A percentile compares a stretch with the other conserved stretches of the same genome.
phyloP scores from a whole-genome alignment of 2,329 filamentous ascomycete genomes.

The Claviceps cyperi region DNA sequence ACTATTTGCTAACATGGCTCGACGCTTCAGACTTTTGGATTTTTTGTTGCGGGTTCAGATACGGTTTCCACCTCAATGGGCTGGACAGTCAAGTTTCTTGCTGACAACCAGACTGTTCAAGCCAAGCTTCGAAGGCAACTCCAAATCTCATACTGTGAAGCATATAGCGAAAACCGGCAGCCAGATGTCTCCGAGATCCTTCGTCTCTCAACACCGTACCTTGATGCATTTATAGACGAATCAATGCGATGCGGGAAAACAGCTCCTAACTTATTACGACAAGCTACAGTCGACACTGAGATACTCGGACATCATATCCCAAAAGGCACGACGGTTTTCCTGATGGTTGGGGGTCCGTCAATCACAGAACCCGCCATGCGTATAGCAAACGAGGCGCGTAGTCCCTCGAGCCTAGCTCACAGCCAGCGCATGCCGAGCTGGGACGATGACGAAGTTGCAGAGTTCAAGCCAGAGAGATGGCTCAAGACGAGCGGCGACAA shows the following conservation, averaged over 20 bases:
- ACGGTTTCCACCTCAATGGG: neutral
- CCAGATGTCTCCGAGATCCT: constrained; percentile 16
- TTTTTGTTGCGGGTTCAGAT: constrained; percentile 14
- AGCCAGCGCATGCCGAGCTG: constrained; percentile 11
- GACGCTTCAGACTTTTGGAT: constrained; percentile 9
- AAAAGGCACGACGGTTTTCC: constrained; percentile 18
- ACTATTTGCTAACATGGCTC: neutral
- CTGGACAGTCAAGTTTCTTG: constrained; percentile 4
- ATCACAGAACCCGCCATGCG: neutral
- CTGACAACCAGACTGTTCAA: constrained; percentile 3
- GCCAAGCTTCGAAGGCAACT: constrained; percentile 9
- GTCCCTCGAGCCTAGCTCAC: constrained; percentile 9
- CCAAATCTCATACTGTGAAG: constrained; percentile 8
- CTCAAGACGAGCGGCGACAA: constrained; percentile 10
- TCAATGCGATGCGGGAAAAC: constrained; percentile 16
- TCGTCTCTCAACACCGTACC: constrained; percentile 13
- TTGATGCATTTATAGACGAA: constrained; percentile 25
- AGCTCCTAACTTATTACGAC: constrained; percentile 13
- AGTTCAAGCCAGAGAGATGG: constrained; percentile 24
- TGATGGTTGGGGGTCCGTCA: constrained; percentile 12
- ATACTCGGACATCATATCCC: constrained; percentile 19
- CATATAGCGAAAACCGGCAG: constrained; percentile 7
- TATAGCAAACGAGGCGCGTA: constrained; percentile 5
- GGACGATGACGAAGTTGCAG: constrained; percentile 11
- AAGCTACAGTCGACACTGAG: constrained; percentile 17